A percentile compares a stretch with the other conserved stretches of the same genome.
Conservation (phyloP, 257 asterid species). For the Echium plantagineum region DNA sequence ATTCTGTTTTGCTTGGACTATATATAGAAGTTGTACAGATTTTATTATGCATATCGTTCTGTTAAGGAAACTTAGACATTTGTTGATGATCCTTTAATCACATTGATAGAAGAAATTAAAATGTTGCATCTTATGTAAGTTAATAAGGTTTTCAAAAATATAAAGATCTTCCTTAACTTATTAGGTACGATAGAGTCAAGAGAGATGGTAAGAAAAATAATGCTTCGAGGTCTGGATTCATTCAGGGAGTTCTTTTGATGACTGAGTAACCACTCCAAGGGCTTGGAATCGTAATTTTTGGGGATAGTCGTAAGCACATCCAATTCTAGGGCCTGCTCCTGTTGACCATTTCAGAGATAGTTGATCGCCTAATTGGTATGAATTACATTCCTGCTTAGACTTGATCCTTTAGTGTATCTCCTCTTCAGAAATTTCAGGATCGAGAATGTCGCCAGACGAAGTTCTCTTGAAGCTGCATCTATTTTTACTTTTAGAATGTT, state of each 20-base stretch:
- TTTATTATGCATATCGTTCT: too few species aligned
- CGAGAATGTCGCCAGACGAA: not conserved
- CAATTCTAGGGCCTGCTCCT: too few species aligned
- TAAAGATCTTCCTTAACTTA: not conserved
- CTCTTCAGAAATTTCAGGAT: not conserved
- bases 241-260: not conserved
- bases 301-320: too few species aligned
- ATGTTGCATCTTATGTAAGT: not conserved
- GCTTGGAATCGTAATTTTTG: not conserved
- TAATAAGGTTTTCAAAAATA: too few species aligned
- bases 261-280: not conserved
- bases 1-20: too few species aligned
- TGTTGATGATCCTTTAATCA: too few species aligned
- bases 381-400: too few species aligned
- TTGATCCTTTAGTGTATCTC: not conserved
- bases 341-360: too few species aligned
- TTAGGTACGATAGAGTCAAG: not conserved
- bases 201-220: not conserved
- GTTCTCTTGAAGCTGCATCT: slow-evolving; percentile 5
- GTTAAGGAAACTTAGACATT: too few species aligned
- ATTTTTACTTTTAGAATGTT: not conserved
- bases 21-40: too few species aligned
- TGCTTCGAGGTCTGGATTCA: not conserved
- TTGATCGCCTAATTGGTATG: too few species aligned
- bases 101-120: not conserved